phyloP scores from a whole-genome alignment of 345 rosid genomes.

The Murraya paniculata region DNA sequence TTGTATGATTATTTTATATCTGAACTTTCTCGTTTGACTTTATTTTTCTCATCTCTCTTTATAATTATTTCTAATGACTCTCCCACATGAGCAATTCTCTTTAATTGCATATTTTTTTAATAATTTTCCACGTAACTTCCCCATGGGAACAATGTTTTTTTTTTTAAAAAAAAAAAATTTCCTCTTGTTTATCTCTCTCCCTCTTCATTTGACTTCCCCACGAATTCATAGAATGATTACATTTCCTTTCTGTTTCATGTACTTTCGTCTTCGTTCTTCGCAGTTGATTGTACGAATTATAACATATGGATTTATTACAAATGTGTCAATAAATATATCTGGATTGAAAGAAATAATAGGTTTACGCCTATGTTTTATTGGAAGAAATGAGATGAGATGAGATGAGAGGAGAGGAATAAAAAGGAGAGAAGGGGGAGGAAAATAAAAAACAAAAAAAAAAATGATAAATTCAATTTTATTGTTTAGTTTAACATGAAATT shows the following conservation, averaged over 20 bases:
- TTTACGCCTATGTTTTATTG: no score
- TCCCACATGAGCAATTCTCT: constrained; percentile 9
- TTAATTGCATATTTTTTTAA: neutral
- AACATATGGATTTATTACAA: neutral
- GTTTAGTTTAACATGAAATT: no score
- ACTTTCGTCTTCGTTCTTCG: neutral
- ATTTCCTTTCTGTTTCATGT: neutral
- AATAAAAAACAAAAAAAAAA: rapidly evolving
- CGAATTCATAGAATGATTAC: neutral
- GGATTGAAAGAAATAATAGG: neutral
- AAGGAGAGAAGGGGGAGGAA: no score
- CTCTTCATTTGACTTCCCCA: neutral
- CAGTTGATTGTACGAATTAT: neutral
- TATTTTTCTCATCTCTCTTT: neutral
- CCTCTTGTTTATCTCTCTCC: neutral
- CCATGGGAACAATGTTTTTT: neutral
- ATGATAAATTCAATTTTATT: no score
- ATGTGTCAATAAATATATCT: neutral
- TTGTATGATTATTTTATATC: neutral
- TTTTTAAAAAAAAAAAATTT: neutral
- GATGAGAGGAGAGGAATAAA: no score
- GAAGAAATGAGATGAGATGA: no score
- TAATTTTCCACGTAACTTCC: constrained; percentile 2
- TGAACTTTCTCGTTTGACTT: constrained; percentile 17
- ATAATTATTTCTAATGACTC: neutral